Base-by-base conservation (phyloP, 176 grass and related monocot species). In the Eleusine indica region DNA sequence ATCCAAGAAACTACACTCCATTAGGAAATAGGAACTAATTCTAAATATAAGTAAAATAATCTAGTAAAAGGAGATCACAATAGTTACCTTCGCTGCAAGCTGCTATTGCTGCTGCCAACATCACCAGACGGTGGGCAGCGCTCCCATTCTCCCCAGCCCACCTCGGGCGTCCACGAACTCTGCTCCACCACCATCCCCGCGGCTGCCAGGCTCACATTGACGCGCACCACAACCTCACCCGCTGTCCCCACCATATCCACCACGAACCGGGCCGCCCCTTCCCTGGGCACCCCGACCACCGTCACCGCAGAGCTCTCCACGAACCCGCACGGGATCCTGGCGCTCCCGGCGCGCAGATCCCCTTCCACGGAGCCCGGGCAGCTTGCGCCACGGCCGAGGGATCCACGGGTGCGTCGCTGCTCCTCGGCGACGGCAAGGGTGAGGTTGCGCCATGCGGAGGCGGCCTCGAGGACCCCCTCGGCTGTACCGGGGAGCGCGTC, bases 241-340 rank as follows among this genome's bases (percentile, higher is more conserved):
- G 39, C 43, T 40, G 79, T 87, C 35, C 94, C 91, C 49, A 91
- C 58, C 76, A 97, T 68, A 73, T 92, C 90, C 74, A 94, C 81
- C 74, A 42, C 71, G 81, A 97, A 94, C 56, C 69, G 60, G 43
- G 52, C 71, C 83, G 84, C 86, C 68, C 37, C 94, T 66, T 80
- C 81, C 91, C 73, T 56, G 32, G 92, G 90, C 40, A 94, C 83
- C 30, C 75, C 94, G 19, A 97, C 75, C 64, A 92, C 41, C 3
- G 92, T 94, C 81, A 94, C 81, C 1, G 94, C 90, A 2, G 94
- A 83, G 63, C 89, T 88, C 84, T 94, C 88, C 18, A 86, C 69
- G 13, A 97, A 81, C 1, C 92, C 92, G 74, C 94, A 97, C 18
- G 92, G 90, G 83, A 94, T 85, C 42, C 48, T 80, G 68, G 85